Percentiles rank a stretch among this genome's conserved stretches.
Conservation (phyloP, 164 flowering plant genomes). For the Chloranthus sessilifolius region DNA sequence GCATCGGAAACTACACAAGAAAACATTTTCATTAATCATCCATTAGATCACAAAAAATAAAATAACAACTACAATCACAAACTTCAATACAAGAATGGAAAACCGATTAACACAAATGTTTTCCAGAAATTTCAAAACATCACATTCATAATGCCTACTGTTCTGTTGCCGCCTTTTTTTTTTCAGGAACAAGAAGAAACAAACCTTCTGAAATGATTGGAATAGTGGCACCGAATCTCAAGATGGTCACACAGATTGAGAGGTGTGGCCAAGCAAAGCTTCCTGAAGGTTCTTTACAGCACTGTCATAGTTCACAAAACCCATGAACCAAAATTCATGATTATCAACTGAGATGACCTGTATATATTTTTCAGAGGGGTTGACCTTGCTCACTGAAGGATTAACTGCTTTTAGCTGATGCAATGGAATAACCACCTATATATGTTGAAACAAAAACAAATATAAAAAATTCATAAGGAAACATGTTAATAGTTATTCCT, state of each 20-base stretch:
- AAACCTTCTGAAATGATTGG: too few relatives aligned
- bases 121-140: too few relatives aligned
- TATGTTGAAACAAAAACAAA: background rate
- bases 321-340: constrained; percentile 97
- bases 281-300: constrained; percentile 59
- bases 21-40: too few relatives aligned
- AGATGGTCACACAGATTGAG: constrained; percentile 18
- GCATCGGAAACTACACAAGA: too few relatives aligned
- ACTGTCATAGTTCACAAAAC: constrained; percentile 69
- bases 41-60: too few relatives aligned
- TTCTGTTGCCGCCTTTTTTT: too few relatives aligned
- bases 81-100: too few relatives aligned
- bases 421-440: constrained; percentile 58
- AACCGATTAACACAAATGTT: too few relatives aligned
- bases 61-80: too few relatives aligned
- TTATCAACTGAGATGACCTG: constrained; percentile 71
- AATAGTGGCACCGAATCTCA: background rate
- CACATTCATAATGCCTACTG: too few relatives aligned
- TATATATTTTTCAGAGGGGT: constrained; percentile 72
- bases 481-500: background rate
- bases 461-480: background rate
- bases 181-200: too few relatives aligned
- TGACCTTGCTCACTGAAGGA: constrained; percentile 56
- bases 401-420: constrained; percentile 70
- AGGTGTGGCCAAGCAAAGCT: constrained; percentile 27